Base-by-base conservation (phyloP, 192 early-diverging fungal genomes). In the Gamsiella multidivaricata region DNA sequence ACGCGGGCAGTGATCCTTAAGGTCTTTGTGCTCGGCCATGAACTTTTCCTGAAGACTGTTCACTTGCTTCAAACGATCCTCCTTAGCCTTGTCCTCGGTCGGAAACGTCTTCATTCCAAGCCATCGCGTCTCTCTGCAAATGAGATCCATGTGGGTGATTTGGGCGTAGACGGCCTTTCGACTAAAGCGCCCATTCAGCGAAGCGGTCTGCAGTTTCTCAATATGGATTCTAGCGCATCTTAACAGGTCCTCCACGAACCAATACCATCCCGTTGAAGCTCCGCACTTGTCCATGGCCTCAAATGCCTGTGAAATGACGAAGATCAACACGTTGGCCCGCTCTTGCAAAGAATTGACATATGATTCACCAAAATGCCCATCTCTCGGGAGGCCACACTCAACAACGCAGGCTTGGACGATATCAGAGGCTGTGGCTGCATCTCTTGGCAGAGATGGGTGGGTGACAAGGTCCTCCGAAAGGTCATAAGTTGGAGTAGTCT, bases 181-280 rank as follows among this genome's bases (percentile, higher is more conserved):
- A 6, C 54, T 31, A 43, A 32, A 50, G 3, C 29, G 23, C 0
- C 59, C 61, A 31, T 62, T 64, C 23, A 20, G 5, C 1, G 79
- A 50, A 2, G 65, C 64, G 0, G 43, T 20, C 53, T 37, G 20
- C 5, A 61, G 26, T 6, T 41, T 18, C 11, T 56, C 20, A 1
- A 34, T 32, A 51, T 80, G 49, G 20, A 39, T 18, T 11, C 31
- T 9, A 5, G 59, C 31, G 12, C 79, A 71, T 4, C 26, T 22
- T 15, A 61, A n/a, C 50, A 80, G 32, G 37, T 80, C 79, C 33
- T 73, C 70, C 0, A 73, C 34, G 43, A 80, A 72, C 70, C 70
- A 80, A 25, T 73, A 80, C 79, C 79, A 80, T 0, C 79, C 79
- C 3, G 58, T 58, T 1, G 26, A 25, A 0, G 45, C 9, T 10